These are phyloP conservation scores for Bauhinia variegata DNA, from an alignment of 306 rosid species.

Conservation along the genomic window DNA sequence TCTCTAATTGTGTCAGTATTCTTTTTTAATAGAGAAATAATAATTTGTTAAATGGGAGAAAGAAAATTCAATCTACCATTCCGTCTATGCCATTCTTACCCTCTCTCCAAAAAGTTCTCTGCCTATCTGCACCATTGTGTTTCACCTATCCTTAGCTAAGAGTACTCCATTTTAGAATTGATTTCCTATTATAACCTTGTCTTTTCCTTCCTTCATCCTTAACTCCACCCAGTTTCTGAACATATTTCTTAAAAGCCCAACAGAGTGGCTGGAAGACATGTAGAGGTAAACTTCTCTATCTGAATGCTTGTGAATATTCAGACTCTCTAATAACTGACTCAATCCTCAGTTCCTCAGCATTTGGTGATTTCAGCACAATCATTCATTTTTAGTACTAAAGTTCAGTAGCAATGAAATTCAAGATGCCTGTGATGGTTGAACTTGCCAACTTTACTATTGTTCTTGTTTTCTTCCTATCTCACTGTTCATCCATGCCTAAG, in stretches of 20 bases:
- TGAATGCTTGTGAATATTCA: constrained; percentile 11
- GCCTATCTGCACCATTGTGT: constrained; percentile 2
- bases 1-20: neutral
- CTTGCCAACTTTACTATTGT: constrained; percentile 19
- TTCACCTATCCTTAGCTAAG: constrained; percentile 4
- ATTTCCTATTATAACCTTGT: neutral
- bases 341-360: constrained; percentile 3
- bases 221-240: neutral
- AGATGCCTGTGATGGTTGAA: constrained; percentile 17
- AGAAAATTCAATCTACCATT: neutral
- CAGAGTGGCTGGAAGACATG: neutral
- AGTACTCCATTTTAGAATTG: neutral
- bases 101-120: neutral
- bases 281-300: constrained; percentile 22
- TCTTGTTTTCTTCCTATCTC: constrained; percentile 4
- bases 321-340: neutral
- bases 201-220: neutral
- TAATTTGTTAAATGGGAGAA: neutral
- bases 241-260: neutral
- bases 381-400: constrained; percentile 6
- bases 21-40: neutral
- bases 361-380: neutral
- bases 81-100: neutral
- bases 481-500: constrained; percentile 23
- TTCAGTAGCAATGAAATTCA: constrained; percentile 4